These are phyloP conservation scores for Cercophora scortea DNA, from an alignment of 495 filamentous ascomycete species.

Conservation along the genomic window DNA sequence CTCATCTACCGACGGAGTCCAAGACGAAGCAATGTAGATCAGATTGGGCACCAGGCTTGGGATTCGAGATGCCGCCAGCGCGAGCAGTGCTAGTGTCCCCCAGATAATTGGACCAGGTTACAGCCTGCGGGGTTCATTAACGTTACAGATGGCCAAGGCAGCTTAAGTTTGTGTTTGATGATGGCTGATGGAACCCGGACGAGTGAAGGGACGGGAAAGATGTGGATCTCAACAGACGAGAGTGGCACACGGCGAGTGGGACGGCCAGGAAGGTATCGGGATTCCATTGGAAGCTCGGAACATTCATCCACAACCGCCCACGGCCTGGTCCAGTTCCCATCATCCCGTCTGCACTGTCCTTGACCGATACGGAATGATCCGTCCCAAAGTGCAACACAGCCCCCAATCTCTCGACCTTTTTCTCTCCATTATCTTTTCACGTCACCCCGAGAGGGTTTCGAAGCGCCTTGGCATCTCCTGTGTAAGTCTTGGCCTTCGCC, in stretches of 20 bases:
- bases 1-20: constrained; percentile 10
- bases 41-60: constrained; percentile 6
- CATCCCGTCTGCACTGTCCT: not conserved
- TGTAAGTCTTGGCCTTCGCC: not conserved
- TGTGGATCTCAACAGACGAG: not conserved
- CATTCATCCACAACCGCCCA: too few relatives aligned
- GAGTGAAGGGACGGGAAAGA: not conserved
- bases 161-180: not conserved
- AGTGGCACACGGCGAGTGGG: too few relatives aligned
- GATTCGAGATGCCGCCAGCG: not conserved
- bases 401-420: not conserved
- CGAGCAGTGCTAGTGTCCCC: not conserved
- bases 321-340: too few relatives aligned
- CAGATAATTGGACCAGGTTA: not conserved
- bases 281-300: not conserved
- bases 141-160: not conserved
- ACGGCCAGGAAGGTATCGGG: not conserved
- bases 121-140: not conserved
- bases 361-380: not conserved
- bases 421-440: not conserved
- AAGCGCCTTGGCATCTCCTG: not conserved
- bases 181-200: not conserved
- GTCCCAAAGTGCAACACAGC: not conserved
- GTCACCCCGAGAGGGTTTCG: too few relatives aligned
- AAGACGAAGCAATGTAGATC: constrained; percentile 16